Percentiles rank a stretch among this genome's conserved stretches.
Conservation (phyloP, 495 filamentous ascomycete genomes). For the Clohesyomyces aquaticus region DNA sequence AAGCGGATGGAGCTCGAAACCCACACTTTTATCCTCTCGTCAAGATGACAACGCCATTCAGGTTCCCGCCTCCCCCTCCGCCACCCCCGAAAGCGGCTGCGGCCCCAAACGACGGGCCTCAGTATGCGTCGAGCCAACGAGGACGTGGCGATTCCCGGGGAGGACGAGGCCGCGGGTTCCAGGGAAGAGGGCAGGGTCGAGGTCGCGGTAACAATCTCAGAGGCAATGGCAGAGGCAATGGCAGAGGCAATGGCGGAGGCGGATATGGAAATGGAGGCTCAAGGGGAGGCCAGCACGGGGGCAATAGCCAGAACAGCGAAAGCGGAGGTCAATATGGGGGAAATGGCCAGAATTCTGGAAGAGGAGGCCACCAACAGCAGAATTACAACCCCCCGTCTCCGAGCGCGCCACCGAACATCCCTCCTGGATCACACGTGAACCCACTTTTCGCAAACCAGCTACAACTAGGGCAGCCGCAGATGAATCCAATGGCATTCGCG, state of each 20-base stretch:
- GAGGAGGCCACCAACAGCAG: constrained; percentile 8
- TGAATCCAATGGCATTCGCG: constrained; percentile 15
- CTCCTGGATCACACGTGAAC: constrained; percentile 17
- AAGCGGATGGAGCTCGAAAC: background rate
- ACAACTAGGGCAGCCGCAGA: constrained; percentile 10
- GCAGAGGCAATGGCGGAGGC: constrained; percentile 16
- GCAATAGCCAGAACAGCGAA: background rate
- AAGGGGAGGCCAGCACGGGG: constrained; percentile 5
- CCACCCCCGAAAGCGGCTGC: constrained; percentile 45
- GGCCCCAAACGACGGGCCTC: constrained; percentile 23
- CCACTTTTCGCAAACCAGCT: constrained; percentile 12
- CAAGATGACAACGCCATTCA: constrained; percentile 37
- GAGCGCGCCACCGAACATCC: background rate
- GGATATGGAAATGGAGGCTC: constrained; percentile 13
- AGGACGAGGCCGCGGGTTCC: constrained; percentile 35
- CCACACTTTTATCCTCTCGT: no score
- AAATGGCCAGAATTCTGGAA: background rate
- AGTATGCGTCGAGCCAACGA: constrained; percentile 28
- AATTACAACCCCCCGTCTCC: background rate
- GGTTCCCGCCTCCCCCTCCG: constrained; percentile 50
- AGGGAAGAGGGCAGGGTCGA: background rate
- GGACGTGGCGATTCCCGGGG: constrained; percentile 19
- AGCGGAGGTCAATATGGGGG: background rate
- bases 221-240: background rate
- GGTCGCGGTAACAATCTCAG: background rate